phyloP scores from a whole-genome alignment of 306 rosid species.

The Dicorynia guianensis region DNA sequence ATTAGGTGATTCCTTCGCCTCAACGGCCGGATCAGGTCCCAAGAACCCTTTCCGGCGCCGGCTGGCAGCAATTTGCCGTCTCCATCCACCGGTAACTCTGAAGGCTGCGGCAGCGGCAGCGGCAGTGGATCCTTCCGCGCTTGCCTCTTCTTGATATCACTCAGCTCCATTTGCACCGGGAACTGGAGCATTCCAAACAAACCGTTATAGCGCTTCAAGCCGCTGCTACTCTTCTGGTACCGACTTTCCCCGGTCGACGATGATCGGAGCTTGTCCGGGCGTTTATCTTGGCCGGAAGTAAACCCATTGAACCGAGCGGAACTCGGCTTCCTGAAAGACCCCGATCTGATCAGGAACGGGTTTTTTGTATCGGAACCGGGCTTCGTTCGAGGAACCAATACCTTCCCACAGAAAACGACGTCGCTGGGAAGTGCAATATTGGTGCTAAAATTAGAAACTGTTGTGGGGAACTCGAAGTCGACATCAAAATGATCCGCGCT shows the following conservation, averaged over 20 bases:
- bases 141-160: slow-evolving; percentile 1
- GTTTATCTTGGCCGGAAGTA: neutral
- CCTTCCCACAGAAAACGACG: slow-evolving; percentile 19
- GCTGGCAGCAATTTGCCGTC: neutral
- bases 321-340: neutral
- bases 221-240: neutral
- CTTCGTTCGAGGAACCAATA: neutral
- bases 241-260: neutral
- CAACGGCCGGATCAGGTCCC: neutral
- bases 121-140: neutral
- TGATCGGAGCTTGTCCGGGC: neutral
- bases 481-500: neutral
- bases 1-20: no score
- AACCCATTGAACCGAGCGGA: neutral
- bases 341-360: neutral
- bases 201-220: neutral
- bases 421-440: neutral
- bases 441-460: neutral
- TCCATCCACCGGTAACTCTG: neutral
- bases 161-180: slow-evolving; percentile 2
- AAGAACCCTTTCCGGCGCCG: neutral
- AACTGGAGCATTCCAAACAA: neutral
- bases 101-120: no score
- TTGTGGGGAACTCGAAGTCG: neutral
- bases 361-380: neutral